These are phyloP conservation scores for Colletotrichum tanaceti DNA, from an alignment of 2,329 filamentous ascomycete genomes.

Conservation along the genomic window DNA sequence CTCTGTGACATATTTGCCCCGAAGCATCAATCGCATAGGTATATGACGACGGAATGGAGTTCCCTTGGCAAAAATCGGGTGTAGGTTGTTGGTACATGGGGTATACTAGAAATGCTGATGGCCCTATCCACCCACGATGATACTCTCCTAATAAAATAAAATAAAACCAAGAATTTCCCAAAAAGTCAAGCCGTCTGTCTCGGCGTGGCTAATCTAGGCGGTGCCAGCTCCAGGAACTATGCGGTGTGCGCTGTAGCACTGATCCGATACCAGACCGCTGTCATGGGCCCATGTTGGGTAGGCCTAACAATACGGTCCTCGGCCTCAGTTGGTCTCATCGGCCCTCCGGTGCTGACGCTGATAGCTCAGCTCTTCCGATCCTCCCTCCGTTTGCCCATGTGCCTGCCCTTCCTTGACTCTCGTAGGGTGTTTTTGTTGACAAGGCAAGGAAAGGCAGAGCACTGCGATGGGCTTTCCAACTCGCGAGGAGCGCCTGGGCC, in stretches of 20 bases:
- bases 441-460: background rate
- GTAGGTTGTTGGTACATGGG: conserved; percentile 23
- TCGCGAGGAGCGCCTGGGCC: too few species aligned
- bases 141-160: background rate
- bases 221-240: background rate
- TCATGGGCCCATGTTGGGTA: background rate
- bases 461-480: too few species aligned
- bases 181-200: background rate
- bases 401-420: background rate
- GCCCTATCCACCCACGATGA: background rate
- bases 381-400: background rate
- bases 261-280: background rate
- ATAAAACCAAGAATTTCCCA: background rate
- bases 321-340: background rate
- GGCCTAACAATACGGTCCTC: background rate
- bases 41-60: conserved; percentile 1
- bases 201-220: too few species aligned
- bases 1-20: conserved; percentile 16
- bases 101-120: conserved; percentile 34
- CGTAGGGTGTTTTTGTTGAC: conserved; percentile 5
- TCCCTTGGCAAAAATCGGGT: conserved; percentile 10
- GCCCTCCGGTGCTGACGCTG: background rate
- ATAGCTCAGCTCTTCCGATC: background rate
- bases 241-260: background rate
- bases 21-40: conserved; percentile 12